Evolutionary conservation across 768 basidiomycete genomes (phyloP).

Genomic region (Boletus barrowsii): DNA sequence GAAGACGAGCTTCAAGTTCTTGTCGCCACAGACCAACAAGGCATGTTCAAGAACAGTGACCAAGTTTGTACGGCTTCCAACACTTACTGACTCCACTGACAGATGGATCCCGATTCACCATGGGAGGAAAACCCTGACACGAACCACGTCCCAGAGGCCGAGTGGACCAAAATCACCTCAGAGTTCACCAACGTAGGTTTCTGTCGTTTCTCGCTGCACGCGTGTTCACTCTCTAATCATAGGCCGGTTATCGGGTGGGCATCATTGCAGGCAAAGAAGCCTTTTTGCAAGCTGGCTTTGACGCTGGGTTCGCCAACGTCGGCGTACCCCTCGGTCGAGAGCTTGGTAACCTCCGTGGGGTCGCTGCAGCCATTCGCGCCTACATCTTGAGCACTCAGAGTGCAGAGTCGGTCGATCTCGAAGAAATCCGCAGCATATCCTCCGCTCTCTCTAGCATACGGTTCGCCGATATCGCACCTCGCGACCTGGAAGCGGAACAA

Average conservation of each 20-base stretch:
- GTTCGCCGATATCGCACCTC: conserved; percentile 70
- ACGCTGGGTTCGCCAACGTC: conserved; percentile 70
- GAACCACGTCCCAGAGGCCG: conserved; percentile 41
- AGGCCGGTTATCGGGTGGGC: conserved; percentile 97
- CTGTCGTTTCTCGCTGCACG: neutral
- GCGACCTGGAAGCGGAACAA: conserved; percentile 72
- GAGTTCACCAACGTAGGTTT: conserved; percentile 66
- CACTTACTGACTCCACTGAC: neutral
- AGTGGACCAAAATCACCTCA: conserved; percentile 67
- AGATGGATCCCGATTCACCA: conserved; percentile 43
- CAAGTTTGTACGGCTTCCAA: too few species aligned
- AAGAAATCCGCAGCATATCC: conserved; percentile 53
- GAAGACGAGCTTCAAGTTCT: neutral
- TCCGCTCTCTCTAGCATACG: conserved; percentile 55
- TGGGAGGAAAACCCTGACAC: conserved; percentile 53
- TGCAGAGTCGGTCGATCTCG: conserved; percentile 17
- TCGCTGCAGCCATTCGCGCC: conserved; percentile 58
- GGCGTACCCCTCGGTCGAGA: conserved; percentile 76
- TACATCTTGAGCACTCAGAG: conserved; percentile 41
- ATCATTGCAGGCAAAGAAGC: conserved; percentile 89
- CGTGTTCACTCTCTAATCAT: neutral
- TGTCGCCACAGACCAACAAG: too few species aligned
- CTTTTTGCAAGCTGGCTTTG: conserved; percentile 87
- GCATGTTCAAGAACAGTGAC: too few species aligned
- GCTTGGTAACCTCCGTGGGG: conserved; percentile 75